Base-by-base conservation (phyloP, 225 moss, liverwort and hornwort genomes). In the Antitrichia curtipendula region DNA sequence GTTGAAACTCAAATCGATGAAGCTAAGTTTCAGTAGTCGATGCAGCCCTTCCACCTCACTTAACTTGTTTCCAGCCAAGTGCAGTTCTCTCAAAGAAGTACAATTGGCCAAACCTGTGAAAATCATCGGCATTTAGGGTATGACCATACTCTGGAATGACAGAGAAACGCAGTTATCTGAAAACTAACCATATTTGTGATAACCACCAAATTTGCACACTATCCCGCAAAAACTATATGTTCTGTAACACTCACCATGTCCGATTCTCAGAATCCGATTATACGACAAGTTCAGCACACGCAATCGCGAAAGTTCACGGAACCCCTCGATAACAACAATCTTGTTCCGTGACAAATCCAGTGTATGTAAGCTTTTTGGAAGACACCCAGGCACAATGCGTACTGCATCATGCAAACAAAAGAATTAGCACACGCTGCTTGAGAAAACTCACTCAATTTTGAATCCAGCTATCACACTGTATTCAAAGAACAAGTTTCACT, bases 1-100 rank as follows among this genome's bases (percentile, higher is more conserved):
- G 78, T 98, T 98, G 80, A 93, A 95, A 90, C 96, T 95, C 89
- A 98, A 82, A 80, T 98, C 98, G 80, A 97, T 88, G 75, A 95
- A 93, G 77, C 92, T 93, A 20, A 98, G 86, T 79, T 98, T 98
- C 76, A 97, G 91, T 1, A 98, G 85, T 28, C 98, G 95, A 80
- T 96, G 97, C 25, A 98, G 87, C 66, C 97, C 98, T 90, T 98
- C 98, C 57, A 98, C 95, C 83, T 98, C 98, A 82, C 98, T 98
- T 49, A 98, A 92, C 89, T 96, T 98, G 88, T 98, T 98, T 75
- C 95, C 97, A 62, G 91, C 91, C 89, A 98, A 76, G 82, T 98
- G 94, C 27, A 96, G 89, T 81, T 96, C 98, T 75, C 95, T 93
- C 75, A 98, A 69, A 58, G 97, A 96, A 73, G 95, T 95, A 77